Conservation (phyloP, 495 filamentous ascomycete species). For the Neurospora sp. region DNA sequence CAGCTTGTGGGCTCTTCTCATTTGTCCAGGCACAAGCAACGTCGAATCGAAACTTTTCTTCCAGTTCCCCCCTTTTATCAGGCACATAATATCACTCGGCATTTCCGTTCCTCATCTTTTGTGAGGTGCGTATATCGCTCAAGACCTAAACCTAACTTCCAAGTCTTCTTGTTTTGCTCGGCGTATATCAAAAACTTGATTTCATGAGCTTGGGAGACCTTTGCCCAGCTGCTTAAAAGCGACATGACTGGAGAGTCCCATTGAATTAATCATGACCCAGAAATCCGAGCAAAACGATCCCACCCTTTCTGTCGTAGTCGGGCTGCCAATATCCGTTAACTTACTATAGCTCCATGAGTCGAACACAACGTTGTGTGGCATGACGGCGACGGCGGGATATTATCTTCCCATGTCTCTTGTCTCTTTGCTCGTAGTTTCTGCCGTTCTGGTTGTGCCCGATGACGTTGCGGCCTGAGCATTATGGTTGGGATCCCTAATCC, state of each 20-base stretch:
- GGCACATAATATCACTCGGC: background rate
- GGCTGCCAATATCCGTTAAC: background rate
- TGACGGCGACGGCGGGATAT: background rate
- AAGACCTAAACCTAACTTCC: background rate
- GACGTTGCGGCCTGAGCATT: background rate
- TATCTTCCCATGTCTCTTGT: background rate
- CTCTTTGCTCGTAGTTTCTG: background rate
- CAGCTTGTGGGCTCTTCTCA: background rate
- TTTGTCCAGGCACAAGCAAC: background rate
- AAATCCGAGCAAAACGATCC: background rate
- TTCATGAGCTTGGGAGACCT: background rate
- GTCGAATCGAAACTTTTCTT: background rate
- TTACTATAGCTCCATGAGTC: background rate
- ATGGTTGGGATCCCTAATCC: background rate
- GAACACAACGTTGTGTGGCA: background rate
- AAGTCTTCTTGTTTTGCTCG: background rate
- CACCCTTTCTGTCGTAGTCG: background rate
- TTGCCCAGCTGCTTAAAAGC: background rate
- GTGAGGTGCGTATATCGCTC: background rate
- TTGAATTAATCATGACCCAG: background rate
- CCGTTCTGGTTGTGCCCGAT: background rate
- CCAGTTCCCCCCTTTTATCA: background rate
- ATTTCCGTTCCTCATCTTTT: background rate
- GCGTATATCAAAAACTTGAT: background rate
- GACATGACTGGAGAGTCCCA: background rate